Percentiles rank a stretch among this genome's conserved stretches.
Evolutionary conservation across 306 rosid species (phyloP).

Genomic region (Cucurbita moschata): DNA sequence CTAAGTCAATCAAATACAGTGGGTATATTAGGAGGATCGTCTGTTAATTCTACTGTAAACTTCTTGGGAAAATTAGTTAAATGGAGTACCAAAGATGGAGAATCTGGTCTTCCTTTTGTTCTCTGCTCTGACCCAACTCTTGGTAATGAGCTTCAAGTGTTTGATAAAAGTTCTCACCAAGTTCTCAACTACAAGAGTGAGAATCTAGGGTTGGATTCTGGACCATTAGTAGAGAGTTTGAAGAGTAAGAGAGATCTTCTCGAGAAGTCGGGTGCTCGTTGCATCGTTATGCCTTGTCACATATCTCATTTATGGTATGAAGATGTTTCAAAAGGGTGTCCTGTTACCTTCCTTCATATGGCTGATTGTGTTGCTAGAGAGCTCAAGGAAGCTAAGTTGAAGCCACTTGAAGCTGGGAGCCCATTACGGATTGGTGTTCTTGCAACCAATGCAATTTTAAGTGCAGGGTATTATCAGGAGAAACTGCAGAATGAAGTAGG

Average conservation of each 20-base stretch:
- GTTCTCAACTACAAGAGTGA: conserved; percentile 20
- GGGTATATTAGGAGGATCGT: conserved; percentile 69
- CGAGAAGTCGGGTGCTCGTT: conserved; percentile 58
- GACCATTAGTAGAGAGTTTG: conserved; percentile 33
- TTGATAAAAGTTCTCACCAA: conserved; percentile 31
- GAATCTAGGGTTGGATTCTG: conserved; percentile 22
- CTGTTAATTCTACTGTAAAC: conserved; percentile 40
- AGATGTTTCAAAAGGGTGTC: conserved; percentile 46
- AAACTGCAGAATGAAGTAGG: conserved; percentile 68
- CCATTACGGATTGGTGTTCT: conserved; percentile 61
- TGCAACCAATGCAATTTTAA: conserved; percentile 43
- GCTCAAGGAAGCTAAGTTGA: conserved; percentile 77
- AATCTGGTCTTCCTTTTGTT: conserved; percentile 36
- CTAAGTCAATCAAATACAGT: conserved; percentile 21
- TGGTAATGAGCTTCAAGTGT: conserved; percentile 33
- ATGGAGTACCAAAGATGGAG: conserved; percentile 41
- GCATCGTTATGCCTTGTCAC: conserved; percentile 81
- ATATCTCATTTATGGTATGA: conserved; percentile 71
- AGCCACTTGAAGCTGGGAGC: conserved; percentile 76
- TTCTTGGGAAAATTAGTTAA: conserved; percentile 46
- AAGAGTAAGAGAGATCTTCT: conserved; percentile 41
- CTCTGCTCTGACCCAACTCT: conserved; percentile 53
- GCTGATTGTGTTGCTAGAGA: conserved; percentile 66
- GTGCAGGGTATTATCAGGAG: conserved; percentile 62
- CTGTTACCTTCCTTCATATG: conserved; percentile 61